Conservation (phyloP, 2,329 filamentous ascomycete species). For the Aureobasidium uvarum region DNA sequence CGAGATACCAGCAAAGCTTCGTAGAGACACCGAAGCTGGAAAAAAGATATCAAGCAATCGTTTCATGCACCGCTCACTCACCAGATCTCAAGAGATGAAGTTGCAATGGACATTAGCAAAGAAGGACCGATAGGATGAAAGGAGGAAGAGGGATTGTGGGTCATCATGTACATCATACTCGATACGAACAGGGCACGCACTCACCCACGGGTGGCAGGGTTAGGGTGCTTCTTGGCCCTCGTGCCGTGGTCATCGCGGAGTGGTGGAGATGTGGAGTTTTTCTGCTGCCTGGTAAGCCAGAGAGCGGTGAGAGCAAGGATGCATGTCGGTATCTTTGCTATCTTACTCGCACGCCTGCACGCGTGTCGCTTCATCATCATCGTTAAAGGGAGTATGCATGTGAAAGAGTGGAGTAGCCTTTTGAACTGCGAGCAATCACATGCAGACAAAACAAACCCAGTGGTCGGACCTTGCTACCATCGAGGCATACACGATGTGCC, state of each 20-base stretch:
- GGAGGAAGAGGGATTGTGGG: not conserved
- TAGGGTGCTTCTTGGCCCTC: not conserved
- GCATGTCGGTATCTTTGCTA: not conserved
- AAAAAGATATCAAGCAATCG: not conserved
- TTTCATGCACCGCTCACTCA: not conserved
- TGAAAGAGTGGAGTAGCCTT: too few species aligned
- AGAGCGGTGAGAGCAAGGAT: not conserved
- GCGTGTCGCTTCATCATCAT: not conserved
- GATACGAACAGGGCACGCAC: not conserved
- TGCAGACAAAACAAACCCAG: not conserved
- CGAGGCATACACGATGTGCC: not conserved
- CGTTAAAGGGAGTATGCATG: too few species aligned
- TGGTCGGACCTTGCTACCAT: not conserved
- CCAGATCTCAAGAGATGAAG: not conserved
- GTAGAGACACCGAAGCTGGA: not conserved
- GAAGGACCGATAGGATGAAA: slow-evolving; percentile 20
- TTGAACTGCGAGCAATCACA: not conserved
- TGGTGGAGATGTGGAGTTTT: slow-evolving; percentile 21
- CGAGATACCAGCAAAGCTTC: not conserved
- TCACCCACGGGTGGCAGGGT: not conserved
- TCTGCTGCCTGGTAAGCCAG: not conserved
- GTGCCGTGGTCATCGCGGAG: not conserved
- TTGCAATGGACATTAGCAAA: not conserved
- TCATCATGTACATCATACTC: slow-evolving; percentile 7
- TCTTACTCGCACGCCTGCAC: not conserved